phyloP scores from a whole-genome alignment of 164 flowering plant genomes.

The Tetracentron sinense region DNA sequence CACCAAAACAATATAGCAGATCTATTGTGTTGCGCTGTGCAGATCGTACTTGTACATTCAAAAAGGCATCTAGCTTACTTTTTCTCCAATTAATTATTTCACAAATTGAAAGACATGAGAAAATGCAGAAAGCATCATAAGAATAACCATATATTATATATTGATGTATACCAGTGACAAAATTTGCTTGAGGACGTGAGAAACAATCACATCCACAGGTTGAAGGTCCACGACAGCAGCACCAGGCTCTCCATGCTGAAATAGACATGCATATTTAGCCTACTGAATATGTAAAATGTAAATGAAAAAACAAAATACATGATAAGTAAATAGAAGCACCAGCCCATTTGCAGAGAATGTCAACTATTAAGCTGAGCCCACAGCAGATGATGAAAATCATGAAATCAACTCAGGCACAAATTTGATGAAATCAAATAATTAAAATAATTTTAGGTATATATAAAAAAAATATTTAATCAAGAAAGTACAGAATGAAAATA shows the following conservation, averaged over 20 bases:
- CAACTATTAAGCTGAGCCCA: background rate
- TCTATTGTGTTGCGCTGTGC: too few relatives aligned
- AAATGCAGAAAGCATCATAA: constrained; percentile 1
- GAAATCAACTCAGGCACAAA: background rate
- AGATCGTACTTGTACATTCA: too few relatives aligned
- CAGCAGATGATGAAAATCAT: background rate
- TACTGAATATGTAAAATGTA: background rate
- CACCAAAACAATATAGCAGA: too few relatives aligned
- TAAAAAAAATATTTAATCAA: background rate
- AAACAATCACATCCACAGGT: constrained; percentile 76
- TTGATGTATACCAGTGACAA: constrained; percentile 49
- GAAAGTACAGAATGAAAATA: background rate
- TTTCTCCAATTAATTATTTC: too few relatives aligned
- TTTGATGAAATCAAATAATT: background rate
- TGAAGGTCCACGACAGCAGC: constrained; percentile 82
- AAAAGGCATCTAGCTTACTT: too few relatives aligned
- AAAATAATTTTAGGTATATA: background rate
- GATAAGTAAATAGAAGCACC: background rate
- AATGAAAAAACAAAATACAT: background rate
- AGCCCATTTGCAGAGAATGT: background rate
- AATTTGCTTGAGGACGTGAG: constrained; percentile 82
- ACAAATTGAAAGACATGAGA: background rate
- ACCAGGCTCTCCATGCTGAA: constrained; percentile 98
- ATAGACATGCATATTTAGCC: constrained; percentile 12
- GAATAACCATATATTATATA: background rate